These are phyloP conservation scores for Podila minutissima DNA, from an alignment of 192 early-diverging fungal genomes.

Conservation along the genomic window DNA sequence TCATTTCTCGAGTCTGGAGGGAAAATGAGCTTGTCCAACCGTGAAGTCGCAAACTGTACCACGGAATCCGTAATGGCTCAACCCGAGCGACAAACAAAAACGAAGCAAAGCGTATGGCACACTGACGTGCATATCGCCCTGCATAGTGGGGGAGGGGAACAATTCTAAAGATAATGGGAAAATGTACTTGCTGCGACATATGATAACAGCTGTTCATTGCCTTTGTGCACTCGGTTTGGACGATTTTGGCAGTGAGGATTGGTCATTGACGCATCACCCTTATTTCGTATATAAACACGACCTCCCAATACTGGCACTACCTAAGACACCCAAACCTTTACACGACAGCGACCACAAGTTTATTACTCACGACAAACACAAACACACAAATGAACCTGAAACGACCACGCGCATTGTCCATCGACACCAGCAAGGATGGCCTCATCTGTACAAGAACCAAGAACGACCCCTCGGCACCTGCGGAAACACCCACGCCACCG, in stretches of 20 bases:
- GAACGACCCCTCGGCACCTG: neutral
- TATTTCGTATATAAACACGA: neutral
- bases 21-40: no score
- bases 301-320: neutral
- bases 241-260: neutral
- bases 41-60: no score
- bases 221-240: neutral
- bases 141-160: no score
- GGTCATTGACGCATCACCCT: neutral
- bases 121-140: no score
- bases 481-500: slow-evolving; percentile 27
- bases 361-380: neutral
- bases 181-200: no score
- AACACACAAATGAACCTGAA: neutral
- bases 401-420: slow-evolving; percentile 21
- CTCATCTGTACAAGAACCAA: slow-evolving; percentile 20
- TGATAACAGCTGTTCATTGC: no score
- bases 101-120: no score
- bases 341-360: neutral
- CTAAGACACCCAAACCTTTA: neutral
- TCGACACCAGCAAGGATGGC: slow-evolving; percentile 36
- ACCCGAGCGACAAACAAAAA: no score
- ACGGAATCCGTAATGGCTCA: no score
- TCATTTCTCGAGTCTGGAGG: no score
- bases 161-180: no score